These are phyloP conservation scores for Bryum argenteum DNA, from an alignment of 225 moss, liverwort and hornwort genomes.

Conservation along the genomic window DNA sequence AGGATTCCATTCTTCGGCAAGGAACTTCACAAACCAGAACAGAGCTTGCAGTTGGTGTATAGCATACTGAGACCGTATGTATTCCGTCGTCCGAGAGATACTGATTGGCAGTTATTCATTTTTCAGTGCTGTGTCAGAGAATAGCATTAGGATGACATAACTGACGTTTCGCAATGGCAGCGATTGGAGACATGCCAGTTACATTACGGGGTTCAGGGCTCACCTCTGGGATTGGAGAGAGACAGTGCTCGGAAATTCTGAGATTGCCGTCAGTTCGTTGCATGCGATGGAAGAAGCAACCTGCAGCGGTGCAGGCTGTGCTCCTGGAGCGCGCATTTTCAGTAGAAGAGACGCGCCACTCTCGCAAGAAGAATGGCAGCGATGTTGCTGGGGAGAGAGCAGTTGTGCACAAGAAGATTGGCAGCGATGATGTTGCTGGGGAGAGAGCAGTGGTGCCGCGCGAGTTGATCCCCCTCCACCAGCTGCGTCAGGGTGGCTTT, in stretches of 20 bases:
- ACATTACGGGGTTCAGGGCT: neutral
- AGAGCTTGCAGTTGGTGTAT: too few species aligned
- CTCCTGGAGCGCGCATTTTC: slow-evolving; percentile 17
- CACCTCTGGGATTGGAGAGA: neutral
- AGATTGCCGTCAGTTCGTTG: neutral
- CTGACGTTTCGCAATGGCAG: neutral
- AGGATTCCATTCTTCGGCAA: too few species aligned
- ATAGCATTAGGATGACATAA: too few species aligned
- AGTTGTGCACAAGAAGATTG: slow-evolving; percentile 12
- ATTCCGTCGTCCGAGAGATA: too few species aligned
- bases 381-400: slow-evolving; percentile 11
- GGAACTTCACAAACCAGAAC: too few species aligned
- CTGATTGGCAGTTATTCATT: too few species aligned
- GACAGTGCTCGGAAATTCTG: neutral
- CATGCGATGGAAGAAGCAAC: neutral
- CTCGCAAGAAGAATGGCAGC: slow-evolving; percentile 5
- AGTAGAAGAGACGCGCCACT: slow-evolving; percentile 11
- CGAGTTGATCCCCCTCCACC: slow-evolving; percentile 36
- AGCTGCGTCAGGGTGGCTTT: slow-evolving; percentile 42
- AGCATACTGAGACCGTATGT: too few species aligned
- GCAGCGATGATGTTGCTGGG: neutral
- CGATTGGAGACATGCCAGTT: neutral
- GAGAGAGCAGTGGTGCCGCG: slow-evolving; percentile 24
- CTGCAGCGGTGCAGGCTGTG: neutral
- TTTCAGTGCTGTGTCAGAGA: too few species aligned